These are phyloP conservation scores for Mucor lusitanicus DNA, from an alignment of 371 early-diverging fungal species.

Conservation along the genomic window DNA sequence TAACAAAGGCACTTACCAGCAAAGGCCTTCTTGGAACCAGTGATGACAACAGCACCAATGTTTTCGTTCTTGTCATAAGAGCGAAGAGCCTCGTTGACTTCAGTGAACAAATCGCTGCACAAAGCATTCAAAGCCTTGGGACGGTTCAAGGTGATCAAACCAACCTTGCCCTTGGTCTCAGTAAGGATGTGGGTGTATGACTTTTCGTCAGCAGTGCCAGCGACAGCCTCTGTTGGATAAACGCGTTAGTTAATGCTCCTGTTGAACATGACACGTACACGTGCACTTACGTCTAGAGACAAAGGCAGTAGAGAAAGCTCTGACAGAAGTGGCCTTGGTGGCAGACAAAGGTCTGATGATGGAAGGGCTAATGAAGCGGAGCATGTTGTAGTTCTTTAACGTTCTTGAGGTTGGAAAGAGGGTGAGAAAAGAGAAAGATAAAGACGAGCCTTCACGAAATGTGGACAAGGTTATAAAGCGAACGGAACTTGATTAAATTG, in stretches of 20 bases:
- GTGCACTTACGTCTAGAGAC: constrained; percentile 36
- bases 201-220: constrained; percentile 34
- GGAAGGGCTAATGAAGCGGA: constrained; percentile 42
- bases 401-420: neutral
- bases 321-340: constrained; percentile 23
- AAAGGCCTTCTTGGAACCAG: constrained; percentile 96
- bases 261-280: neutral
- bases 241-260: neutral
- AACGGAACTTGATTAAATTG: constrained; percentile 26
- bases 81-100: constrained; percentile 88
- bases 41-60: constrained; percentile 93
- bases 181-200: constrained; percentile 70
- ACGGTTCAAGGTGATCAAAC: constrained; percentile 88
- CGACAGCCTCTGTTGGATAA: constrained; percentile 30
- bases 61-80: constrained; percentile 75
- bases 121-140: constrained; percentile 98
- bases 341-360: constrained; percentile 45
- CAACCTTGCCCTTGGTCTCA: constrained; percentile 85
- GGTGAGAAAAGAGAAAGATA: constrained; percentile 2
- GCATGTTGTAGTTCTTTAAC: constrained; percentile 23
- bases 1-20: constrained; percentile 64
- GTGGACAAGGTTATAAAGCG: neutral
- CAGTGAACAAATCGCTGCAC: constrained; percentile 86
- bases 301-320: constrained; percentile 41
- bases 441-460: constrained; percentile 1